A percentile compares a stretch with the other conserved stretches of the same genome.
phyloP scores from a whole-genome alignment of 2,329 filamentous ascomycete species.

The Lasiodiplodia sp. region DNA sequence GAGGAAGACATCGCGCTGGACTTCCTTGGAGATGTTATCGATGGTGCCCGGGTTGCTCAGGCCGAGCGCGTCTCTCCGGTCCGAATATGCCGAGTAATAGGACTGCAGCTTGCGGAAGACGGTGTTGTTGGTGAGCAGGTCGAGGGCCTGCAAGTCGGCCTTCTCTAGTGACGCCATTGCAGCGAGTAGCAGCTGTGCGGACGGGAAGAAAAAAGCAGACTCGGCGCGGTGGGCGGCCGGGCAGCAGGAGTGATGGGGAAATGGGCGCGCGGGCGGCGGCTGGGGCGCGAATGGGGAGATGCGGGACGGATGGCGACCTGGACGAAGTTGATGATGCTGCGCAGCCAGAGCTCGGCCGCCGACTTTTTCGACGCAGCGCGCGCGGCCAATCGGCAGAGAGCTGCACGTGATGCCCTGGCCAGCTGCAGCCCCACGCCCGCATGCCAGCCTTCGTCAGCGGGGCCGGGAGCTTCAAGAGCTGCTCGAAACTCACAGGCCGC shows the following conservation, averaged over 20 bases:
- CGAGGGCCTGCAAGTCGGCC: slow-evolving; percentile 51
- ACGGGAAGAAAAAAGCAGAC: slow-evolving; percentile 33
- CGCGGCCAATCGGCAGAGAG: slow-evolving; percentile 18
- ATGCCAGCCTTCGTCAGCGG: slow-evolving; percentile 17
- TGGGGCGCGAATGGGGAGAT: slow-evolving; percentile 23
- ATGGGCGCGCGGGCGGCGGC: slow-evolving; percentile 25
- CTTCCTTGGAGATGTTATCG: slow-evolving; percentile 88
- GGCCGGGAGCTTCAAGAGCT: neutral
- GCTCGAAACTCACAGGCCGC: slow-evolving; percentile 23
- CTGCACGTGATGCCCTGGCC: neutral
- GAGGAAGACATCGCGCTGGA: slow-evolving; percentile 94
- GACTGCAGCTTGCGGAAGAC: slow-evolving; percentile 74
- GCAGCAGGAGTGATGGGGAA: slow-evolving; percentile 11
- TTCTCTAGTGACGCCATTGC: slow-evolving; percentile 43
- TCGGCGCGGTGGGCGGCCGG: slow-evolving; percentile 3
- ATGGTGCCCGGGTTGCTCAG: slow-evolving; percentile 91
- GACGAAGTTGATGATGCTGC: slow-evolving; percentile 27
- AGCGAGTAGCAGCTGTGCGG: slow-evolving; percentile 35
- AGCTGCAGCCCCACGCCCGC: slow-evolving; percentile 7
- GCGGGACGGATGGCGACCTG: slow-evolving; percentile 20
- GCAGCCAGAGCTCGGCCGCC: slow-evolving; percentile 28
- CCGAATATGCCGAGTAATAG: slow-evolving; percentile 80
- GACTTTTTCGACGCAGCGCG: slow-evolving; percentile 25
- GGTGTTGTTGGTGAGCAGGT: slow-evolving; percentile 77
- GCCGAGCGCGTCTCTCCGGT: slow-evolving; percentile 85